A percentile compares a stretch with the other conserved stretches of the same genome.
Conservation (phyloP, 2,329 filamentous ascomycete genomes). For the Penicillium sp. region DNA sequence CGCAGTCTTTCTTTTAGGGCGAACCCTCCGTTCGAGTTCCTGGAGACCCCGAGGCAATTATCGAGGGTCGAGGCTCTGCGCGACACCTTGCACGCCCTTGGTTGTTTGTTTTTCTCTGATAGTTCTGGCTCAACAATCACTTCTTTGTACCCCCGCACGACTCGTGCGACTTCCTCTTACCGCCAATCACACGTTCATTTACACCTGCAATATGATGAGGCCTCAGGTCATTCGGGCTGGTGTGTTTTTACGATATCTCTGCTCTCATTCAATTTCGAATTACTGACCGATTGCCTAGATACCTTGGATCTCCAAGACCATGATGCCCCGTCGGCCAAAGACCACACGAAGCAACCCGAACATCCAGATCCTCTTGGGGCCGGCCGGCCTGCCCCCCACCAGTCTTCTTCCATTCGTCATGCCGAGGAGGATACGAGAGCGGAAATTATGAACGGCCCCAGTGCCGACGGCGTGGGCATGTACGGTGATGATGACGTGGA, state of each 20-base stretch:
- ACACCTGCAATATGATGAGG: slow-evolving; percentile 35
- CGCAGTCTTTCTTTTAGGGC: slow-evolving; percentile 24
- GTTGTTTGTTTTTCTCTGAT: slow-evolving; percentile 1
- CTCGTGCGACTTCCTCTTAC: slow-evolving; percentile 10
- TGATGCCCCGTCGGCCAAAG: slow-evolving; percentile 74
- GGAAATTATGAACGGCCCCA: slow-evolving; percentile 63
- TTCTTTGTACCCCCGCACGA: slow-evolving; percentile 13
- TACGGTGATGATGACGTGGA: slow-evolving; percentile 34
- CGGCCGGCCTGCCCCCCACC: slow-evolving; percentile 67
- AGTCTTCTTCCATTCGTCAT: slow-evolving; percentile 77
- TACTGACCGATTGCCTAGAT: slow-evolving; percentile 53
- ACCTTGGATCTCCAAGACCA: slow-evolving; percentile 91
- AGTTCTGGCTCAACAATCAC: slow-evolving; percentile 18
- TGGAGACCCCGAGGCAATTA: slow-evolving; percentile 6
- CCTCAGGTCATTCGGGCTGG: slow-evolving; percentile 46
- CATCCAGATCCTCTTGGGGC: slow-evolving; percentile 50
- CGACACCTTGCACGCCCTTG: neutral
- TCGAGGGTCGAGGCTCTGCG: neutral
- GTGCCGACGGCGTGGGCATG: slow-evolving; percentile 48
- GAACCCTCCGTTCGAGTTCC: slow-evolving; percentile 2
- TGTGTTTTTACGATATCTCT: slow-evolving; percentile 23
- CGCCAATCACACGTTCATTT: slow-evolving; percentile 17
- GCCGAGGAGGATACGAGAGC: slow-evolving; percentile 71
- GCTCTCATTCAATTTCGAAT: neutral
- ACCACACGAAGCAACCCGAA: slow-evolving; percentile 60